Evolutionary conservation across 192 early-diverging fungal species (phyloP).

Genomic region (Podila minutissima): DNA sequence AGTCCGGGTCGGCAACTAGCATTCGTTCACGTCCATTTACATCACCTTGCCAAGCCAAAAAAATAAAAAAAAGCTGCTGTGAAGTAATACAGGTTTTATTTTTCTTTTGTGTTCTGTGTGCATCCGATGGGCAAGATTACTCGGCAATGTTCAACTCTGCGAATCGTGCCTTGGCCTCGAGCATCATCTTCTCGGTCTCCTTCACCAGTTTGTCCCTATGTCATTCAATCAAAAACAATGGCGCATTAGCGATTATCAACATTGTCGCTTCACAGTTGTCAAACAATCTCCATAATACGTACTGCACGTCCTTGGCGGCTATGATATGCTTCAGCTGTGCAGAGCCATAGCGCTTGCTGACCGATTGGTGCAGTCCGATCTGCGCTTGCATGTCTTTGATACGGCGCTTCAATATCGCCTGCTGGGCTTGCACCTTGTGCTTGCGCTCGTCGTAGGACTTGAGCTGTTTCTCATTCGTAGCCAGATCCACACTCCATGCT

Average conservation of each 20-base stretch:
- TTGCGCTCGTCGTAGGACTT: conserved; percentile 24
- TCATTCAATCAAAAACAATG: neutral
- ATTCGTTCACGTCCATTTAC: too few species aligned
- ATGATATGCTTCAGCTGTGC: neutral
- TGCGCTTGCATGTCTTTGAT: conserved; percentile 20
- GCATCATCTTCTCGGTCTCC: neutral
- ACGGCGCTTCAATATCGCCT: conserved; percentile 27
- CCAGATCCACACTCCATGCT: conserved; percentile 57
- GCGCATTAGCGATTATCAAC: too few species aligned
- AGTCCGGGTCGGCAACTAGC: too few species aligned
- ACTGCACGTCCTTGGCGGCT: neutral
- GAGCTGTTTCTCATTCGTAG: conserved; percentile 13
- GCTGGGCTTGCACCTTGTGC: conserved; percentile 27
- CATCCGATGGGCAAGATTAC: neutral
- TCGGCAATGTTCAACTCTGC: neutral
- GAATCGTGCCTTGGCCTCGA: neutral
- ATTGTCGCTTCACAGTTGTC: too few species aligned
- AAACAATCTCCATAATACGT: conserved; percentile 4
- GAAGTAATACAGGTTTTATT: too few species aligned
- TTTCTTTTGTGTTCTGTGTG: too few species aligned
- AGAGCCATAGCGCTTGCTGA: conserved; percentile 8
- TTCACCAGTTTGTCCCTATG: neutral
- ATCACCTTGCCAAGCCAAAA: neutral
- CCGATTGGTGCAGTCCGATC: neutral
- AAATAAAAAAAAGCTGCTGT: too few species aligned